Evolutionary conservation across 2,329 filamentous ascomycete species (phyloP).

Genomic region (Bipolaris victoriae): DNA sequence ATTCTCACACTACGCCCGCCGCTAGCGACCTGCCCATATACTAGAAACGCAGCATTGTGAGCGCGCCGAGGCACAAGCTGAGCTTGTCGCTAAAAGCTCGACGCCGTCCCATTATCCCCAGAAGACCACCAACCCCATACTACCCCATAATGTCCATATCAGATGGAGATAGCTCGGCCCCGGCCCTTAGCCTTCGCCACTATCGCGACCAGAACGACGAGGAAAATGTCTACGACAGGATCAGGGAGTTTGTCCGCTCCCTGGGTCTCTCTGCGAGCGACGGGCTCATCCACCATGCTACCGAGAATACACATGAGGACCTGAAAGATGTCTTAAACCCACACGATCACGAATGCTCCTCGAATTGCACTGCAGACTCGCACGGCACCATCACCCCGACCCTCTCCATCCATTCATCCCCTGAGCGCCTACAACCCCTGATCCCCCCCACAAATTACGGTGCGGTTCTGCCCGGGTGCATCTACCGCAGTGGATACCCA

Average conservation of each 20-base stretch:
- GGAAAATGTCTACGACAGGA: conserved; percentile 23
- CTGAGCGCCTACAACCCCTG: conserved; percentile 46
- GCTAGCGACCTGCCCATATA: not conserved
- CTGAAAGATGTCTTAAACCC: conserved; percentile 25
- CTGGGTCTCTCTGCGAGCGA: conserved; percentile 32
- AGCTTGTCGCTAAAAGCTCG: not conserved
- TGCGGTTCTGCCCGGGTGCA: conserved; percentile 69
- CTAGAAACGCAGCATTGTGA: not conserved
- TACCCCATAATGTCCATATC: conserved; percentile 21
- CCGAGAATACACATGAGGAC: conserved; percentile 41
- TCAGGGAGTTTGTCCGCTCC: conserved; percentile 30
- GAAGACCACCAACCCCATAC: not conserved
- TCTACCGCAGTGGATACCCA: conserved; percentile 86
- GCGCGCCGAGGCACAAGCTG: conserved; percentile 2
- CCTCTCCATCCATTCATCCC: conserved; percentile 26
- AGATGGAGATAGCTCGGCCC: conserved; percentile 9
- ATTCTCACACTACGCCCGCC: not conserved
- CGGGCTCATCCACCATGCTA: conserved; percentile 37
- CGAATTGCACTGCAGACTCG: conserved; percentile 20
- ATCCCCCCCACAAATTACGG: conserved; percentile 76
- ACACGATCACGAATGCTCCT: conserved; percentile 24
- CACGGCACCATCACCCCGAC: conserved; percentile 24
- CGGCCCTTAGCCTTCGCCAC: conserved; percentile 9
- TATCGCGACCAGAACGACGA: conserved; percentile 10
- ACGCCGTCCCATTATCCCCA: not conserved